These are phyloP conservation scores for Paraphoma chrysanthemicola DNA, from an alignment of 2,329 filamentous ascomycete species.

Conservation along the genomic window DNA sequence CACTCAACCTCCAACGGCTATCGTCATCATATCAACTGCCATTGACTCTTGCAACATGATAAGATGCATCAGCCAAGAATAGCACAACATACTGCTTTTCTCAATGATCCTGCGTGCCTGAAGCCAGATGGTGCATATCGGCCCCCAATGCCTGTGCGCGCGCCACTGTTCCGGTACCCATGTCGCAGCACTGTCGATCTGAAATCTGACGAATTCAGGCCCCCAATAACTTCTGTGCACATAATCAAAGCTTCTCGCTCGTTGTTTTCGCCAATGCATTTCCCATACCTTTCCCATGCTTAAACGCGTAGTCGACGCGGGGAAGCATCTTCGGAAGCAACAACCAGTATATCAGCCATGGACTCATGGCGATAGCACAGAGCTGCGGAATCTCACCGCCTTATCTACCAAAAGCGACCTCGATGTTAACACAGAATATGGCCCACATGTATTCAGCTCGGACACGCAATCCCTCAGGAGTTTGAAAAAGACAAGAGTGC, in stretches of 20 bases:
- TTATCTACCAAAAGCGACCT: slow-evolving; percentile 2
- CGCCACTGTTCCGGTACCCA: neutral
- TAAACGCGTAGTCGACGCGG: neutral
- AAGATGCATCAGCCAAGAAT: too few relatives aligned
- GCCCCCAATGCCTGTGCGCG: neutral
- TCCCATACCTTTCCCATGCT: neutral
- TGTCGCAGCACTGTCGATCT: neutral
- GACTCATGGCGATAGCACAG: neutral
- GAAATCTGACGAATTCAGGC: slow-evolving; percentile 1
- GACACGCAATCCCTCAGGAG: neutral
- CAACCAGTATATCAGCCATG: slow-evolving; percentile 2
- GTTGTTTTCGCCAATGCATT: neutral
- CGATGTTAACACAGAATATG: neutral
- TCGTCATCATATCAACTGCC: neutral
- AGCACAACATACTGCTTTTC: too few relatives aligned
- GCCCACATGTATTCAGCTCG: neutral
- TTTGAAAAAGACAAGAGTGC: neutral
- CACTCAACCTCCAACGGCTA: neutral
- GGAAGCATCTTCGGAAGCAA: neutral
- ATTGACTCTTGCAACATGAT: too few relatives aligned
- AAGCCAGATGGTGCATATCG: too few relatives aligned
- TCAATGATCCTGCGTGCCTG: too few relatives aligned
- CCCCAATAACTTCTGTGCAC: neutral
- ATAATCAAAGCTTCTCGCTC: neutral
- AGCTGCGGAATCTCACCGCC: neutral